Conservation (phyloP, 2,329 filamentous ascomycete species). For the Venturia asperata region DNA sequence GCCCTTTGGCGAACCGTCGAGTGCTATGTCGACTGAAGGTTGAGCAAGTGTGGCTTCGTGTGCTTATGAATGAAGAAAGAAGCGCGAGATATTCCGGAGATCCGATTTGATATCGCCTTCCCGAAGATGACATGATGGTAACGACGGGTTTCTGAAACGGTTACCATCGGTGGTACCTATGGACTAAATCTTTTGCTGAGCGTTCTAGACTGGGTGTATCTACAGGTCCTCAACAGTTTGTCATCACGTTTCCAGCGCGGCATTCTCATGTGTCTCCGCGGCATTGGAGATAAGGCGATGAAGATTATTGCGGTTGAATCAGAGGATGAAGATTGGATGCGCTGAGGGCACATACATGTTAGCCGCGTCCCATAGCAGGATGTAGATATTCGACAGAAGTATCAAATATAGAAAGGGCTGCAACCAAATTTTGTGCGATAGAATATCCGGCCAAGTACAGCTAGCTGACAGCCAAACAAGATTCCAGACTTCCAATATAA, state of each 20-base stretch:
- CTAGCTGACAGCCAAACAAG: not conserved
- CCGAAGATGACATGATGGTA: not conserved
- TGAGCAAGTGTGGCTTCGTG: not conserved
- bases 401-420: not conserved
- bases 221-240: not conserved
- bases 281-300: not conserved
- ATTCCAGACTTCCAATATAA: not conserved
- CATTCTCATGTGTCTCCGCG: not conserved
- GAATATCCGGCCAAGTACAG: not conserved
- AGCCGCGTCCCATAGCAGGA: not conserved
- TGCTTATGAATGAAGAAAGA: not conserved
- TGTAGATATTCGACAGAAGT: not conserved
- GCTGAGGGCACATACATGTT: not conserved
- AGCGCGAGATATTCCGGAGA: not conserved
- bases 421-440: not conserved
- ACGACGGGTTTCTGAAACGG: too few species aligned
- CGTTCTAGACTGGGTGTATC: not conserved
- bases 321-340: not conserved
- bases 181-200: not conserved
- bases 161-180: too few species aligned
- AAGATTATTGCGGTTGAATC: not conserved
- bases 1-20: not conserved
- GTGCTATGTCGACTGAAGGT: conserved; percentile 2
- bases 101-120: not conserved
- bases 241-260: not conserved